Conservation (phyloP, 345 rosid genomes). For the Luvunga scandens region DNA sequence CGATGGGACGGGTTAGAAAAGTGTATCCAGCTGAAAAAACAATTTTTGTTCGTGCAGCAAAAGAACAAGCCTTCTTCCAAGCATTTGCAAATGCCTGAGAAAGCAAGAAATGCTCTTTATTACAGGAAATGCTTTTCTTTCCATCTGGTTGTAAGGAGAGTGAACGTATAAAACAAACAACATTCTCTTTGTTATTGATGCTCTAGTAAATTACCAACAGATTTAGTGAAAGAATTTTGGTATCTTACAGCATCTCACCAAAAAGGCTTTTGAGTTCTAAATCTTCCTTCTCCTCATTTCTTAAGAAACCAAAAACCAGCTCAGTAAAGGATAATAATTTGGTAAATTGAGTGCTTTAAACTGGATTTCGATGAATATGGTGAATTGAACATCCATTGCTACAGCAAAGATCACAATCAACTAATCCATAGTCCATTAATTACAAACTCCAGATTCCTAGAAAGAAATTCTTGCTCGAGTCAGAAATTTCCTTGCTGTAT, state of each 20-base stretch:
- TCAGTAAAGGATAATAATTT: not conserved
- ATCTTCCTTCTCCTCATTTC: not conserved
- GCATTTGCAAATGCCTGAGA: slow-evolving; percentile 64
- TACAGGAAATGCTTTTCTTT: not conserved
- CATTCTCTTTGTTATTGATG: not conserved
- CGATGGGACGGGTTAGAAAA: slow-evolving; percentile 57
- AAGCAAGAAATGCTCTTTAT: slow-evolving; percentile 5
- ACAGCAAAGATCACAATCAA: too few species aligned
- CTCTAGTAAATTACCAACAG: not conserved
- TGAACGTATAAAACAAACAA: not conserved
- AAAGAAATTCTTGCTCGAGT: too few species aligned
- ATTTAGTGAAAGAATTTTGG: not conserved
- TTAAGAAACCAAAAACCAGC: not conserved
- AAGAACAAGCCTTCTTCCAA: slow-evolving; percentile 81
- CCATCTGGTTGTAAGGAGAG: not conserved
- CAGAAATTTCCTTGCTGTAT: not conserved
- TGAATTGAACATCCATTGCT: not conserved
- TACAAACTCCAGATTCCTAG: too few species aligned
- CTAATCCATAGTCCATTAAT: too few species aligned
- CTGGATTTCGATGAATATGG: too few species aligned
- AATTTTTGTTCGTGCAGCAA: slow-evolving; percentile 40
- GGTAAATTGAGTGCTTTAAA: not conserved
- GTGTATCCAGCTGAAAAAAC: slow-evolving; percentile 53
- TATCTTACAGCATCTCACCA: not conserved
- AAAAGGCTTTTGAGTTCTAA: not conserved